Evolutionary conservation across 768 basidiomycete species (phyloP), one percentile per base, ranked within the genome.

Genomic region (Neoboletus magnificus): DNA sequence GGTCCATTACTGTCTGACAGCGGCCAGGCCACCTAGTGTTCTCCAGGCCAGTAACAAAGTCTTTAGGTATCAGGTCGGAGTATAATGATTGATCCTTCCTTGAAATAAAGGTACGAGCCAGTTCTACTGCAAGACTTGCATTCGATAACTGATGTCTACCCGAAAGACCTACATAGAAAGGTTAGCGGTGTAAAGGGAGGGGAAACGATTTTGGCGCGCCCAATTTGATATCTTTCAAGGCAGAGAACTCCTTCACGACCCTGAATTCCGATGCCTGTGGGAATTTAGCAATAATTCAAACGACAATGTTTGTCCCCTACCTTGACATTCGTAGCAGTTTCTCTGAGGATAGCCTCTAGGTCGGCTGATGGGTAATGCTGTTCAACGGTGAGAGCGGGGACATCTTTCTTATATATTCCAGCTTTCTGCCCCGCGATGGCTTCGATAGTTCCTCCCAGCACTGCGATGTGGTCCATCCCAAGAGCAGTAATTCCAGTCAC

Each of bases 381-480:
- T 37, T 80, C 70, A 4, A 97, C 89, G 1, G 89, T 87, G 48
- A 95, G 74, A 9, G 97, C 97, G 1, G 93, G 91, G 2, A 91
- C 91, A 18, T 82, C 86, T 75, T 84, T 89, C 81, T 99, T 99
- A 74, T 88, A 98, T 50, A 99, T 98, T 2, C 97, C 97, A 29
- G 87, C 92, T 71, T 99, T 99, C 66, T 98, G 96, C 81, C 83
- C 84, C 1, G 95, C 91, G 60, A 99, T 98, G 65, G 97, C 91
- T 33, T 77, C 72, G 5, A 98, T 72, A 0, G 95, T 97, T 64
- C 87, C 87, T 0, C 97, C 97, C 2, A 99, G 78, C 25, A 97
- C 84, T 52, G 79, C 75, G 41, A 90, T 84, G 73, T 99, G 97
- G 66, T 99, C 97, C 60, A 98, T 82, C 1, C 97, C 97, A 13